phyloP scores from a whole-genome alignment of 305 asterid genomes.

The Petunia hybrid region DNA sequence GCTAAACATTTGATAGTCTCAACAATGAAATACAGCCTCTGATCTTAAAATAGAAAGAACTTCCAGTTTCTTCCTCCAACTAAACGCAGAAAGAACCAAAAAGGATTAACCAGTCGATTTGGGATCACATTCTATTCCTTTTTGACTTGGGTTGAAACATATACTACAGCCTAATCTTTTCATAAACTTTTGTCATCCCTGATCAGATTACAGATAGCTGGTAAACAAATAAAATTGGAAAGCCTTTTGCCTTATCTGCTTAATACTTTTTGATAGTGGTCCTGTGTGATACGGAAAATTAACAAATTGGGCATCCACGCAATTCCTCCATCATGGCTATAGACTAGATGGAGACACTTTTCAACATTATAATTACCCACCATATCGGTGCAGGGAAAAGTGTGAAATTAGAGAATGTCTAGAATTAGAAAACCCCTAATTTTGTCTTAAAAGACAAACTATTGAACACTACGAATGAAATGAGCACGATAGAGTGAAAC shows the following conservation, averaged over 20 bases:
- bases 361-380: conserved; percentile 4
- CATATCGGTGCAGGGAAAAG: not conserved
- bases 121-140: not conserved
- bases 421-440: not conserved
- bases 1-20: not conserved
- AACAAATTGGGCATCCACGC: not conserved
- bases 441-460: conserved; percentile 1
- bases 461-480: not conserved
- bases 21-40: not conserved
- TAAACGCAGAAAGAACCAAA: not conserved
- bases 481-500: not conserved
- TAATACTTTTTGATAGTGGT: not conserved
- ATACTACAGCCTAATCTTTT: not conserved
- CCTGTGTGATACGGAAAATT: not conserved
- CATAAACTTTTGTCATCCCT: not conserved
- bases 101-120: not conserved
- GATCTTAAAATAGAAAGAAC: not conserved
- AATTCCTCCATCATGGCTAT: not conserved
- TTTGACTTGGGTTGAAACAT: conserved; percentile 7
- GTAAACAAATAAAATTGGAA: not conserved
- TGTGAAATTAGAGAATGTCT: not conserved
- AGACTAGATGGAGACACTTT: not conserved
- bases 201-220: conserved; percentile 11
- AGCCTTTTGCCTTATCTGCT: not conserved
- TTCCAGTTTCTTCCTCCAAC: conserved; percentile 17